These are phyloP conservation scores for Ustilago hordei DNA, from an alignment of 1,284 basidiomycete species.

Conservation along the genomic window DNA sequence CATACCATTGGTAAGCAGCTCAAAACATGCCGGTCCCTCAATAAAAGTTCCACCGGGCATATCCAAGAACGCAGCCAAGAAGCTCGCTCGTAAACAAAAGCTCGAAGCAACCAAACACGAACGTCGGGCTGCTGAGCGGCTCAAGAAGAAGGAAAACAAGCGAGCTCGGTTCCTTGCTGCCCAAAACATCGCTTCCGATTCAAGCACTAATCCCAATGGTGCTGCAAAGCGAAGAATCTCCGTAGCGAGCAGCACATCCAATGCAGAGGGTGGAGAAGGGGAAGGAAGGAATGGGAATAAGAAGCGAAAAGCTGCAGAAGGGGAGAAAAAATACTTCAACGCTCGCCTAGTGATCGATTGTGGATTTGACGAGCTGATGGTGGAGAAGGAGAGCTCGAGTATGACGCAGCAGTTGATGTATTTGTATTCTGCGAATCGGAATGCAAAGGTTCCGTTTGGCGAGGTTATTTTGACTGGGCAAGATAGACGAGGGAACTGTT, in stretches of 20 bases:
- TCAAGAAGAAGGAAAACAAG: constrained; percentile 73
- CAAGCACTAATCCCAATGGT: constrained; percentile 63
- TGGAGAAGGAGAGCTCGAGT: constrained; percentile 90
- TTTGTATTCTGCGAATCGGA: constrained; percentile 86
- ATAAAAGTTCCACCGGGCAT: constrained; percentile 41
- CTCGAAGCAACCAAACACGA: constrained; percentile 79
- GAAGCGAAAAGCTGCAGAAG: constrained; percentile 64
- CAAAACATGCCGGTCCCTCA: constrained; percentile 27
- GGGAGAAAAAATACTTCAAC: constrained; percentile 73
- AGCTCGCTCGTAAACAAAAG: constrained; percentile 77
- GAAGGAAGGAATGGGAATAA: constrained; percentile 50
- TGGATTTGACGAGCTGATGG: constrained; percentile 94
- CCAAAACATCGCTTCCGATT: constrained; percentile 6
- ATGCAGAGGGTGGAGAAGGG: constrained; percentile 5
- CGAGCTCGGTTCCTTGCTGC: constrained; percentile 70
- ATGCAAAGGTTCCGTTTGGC: constrained; percentile 78
- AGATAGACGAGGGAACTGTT: constrained; percentile 67
- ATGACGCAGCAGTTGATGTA: constrained; percentile 88
- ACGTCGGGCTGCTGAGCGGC: constrained; percentile 77
- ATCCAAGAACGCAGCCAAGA: constrained; percentile 86
- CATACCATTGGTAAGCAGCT: background rate
- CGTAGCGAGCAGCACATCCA: constrained; percentile 32
- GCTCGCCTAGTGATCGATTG: constrained; percentile 84
- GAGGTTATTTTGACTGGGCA: constrained; percentile 80
- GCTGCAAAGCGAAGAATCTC: constrained; percentile 38